These are phyloP conservation scores for Aspergillus sp. DNA, from an alignment of 2,329 filamentous ascomycete genomes.

Conservation along the genomic window DNA sequence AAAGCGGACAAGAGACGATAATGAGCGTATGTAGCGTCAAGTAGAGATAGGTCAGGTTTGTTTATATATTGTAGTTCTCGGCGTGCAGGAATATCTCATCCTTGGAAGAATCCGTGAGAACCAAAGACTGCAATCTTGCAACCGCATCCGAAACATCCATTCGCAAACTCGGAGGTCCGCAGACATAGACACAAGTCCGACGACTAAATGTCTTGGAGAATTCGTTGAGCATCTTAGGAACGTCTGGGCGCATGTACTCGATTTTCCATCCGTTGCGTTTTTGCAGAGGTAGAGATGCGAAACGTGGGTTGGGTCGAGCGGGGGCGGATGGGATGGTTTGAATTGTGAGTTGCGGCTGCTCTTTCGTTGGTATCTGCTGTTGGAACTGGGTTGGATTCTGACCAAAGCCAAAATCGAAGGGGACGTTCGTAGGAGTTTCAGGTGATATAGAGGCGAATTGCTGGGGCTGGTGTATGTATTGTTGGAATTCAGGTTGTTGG, in stretches of 20 bases:
- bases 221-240: constrained; percentile 81
- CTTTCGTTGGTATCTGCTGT: background rate
- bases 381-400: constrained; percentile 44
- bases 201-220: constrained; percentile 80
- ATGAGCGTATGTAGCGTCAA: background rate
- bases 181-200: constrained; percentile 87
- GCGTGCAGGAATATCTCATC: constrained; percentile 94
- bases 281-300: constrained; percentile 68
- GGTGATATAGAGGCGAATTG: background rate
- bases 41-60: background rate
- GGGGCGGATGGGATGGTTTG: constrained; percentile 8
- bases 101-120: constrained; percentile 73
- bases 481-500: constrained; percentile 3
- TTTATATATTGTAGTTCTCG: constrained; percentile 86
- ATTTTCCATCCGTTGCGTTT: constrained; percentile 78
- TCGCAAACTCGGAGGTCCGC: constrained; percentile 83
- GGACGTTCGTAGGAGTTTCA: constrained; percentile 13
- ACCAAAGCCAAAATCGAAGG: constrained; percentile 78
- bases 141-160: constrained; percentile 85
- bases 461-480: background rate
- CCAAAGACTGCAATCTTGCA: constrained; percentile 75
- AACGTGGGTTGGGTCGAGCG: constrained; percentile 65
- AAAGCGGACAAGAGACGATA: background rate
- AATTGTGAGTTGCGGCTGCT: background rate
- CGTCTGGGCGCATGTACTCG: constrained; percentile 86